phyloP scores from a whole-genome alignment of 305 asterid species.

The Petunia hybrid region DNA sequence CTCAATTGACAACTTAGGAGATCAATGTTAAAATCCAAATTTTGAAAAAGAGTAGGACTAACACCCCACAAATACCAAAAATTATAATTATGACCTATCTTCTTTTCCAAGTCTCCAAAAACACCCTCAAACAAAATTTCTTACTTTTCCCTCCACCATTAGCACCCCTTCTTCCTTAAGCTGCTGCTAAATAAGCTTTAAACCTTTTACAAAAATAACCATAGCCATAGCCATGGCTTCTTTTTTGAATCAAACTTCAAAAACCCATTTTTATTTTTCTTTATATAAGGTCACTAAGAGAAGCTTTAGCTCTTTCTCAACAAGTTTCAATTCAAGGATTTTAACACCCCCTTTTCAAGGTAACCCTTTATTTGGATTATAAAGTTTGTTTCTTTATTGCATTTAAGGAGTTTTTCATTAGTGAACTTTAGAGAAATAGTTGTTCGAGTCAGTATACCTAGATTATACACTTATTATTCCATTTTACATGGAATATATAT shows the following conservation, averaged over 20 bases:
- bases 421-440: no score
- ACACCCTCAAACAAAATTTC: not conserved
- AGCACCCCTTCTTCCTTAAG: not conserved
- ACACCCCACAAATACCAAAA: not conserved
- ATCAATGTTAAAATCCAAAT: not conserved
- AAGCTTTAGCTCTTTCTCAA: constrained; percentile 33
- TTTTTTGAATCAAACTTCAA: constrained; percentile 45
- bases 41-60: not conserved
- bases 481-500: no score
- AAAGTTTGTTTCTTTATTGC: not conserved
- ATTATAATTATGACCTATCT: not conserved
- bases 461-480: no score
- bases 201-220: not conserved
- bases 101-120: not conserved
- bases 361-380: constrained; percentile 21
- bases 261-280: constrained; percentile 37
- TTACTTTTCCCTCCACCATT: not conserved
- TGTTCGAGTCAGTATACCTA: no score
- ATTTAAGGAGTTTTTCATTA: not conserved
- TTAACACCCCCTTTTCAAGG: constrained; percentile 51
- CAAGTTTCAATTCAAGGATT: constrained; percentile 42
- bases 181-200: constrained; percentile 3
- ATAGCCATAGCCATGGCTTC: constrained; percentile 46
- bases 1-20: not conserved
- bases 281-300: constrained; percentile 32